Evolutionary conservation across 352 stramenopile genomes (phyloP), one percentile per base, ranked within the genome.

Genomic region (Phytopythium litorale): DNA sequence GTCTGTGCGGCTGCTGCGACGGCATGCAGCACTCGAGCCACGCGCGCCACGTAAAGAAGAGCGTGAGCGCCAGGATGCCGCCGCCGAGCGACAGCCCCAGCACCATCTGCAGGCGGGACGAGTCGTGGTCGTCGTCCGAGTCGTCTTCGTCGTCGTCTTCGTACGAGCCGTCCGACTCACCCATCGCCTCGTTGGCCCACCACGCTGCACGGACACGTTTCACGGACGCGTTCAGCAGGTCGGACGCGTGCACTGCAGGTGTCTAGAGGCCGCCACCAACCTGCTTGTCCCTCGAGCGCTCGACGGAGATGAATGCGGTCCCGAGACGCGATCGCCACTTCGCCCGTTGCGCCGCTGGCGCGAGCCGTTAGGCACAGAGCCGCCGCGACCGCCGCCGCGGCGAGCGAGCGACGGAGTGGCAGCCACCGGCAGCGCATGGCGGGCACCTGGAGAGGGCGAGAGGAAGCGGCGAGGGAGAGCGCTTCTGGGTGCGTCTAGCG

Each of bases 21-120:
- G 61, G 74, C 16, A 63, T 76, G 48, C 78, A 87, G 61, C 76
- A 87, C 49, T 85, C 75, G 21, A 79, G 38, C 40, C 68, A 81
- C 6, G 71, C 70, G 73, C 73, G 80, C 78, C 78, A 84, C 18
- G 71, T 81, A 33, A 85, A 68, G 53, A 65, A 76, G 6, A 75
- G 28, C 21, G 76, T 68, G 32, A 84, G 60, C n/a, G 79, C 32
- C 25, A 83, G 9, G 23, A 85, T 60, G 16, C 45, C 67, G 30
- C 64, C 51, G 23, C 55, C 73, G 30, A 87, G 67, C 43, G 73
- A 66, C 52, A 72, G 50, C 13, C 61, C 67, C 25, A 85, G 67
- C 32, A 80, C 63, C 25, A 72, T 55, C 25, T 71, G 66, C 18
- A 77, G 64, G 16, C 35, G 59, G 25, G 48, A 54, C 45, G 56